Evolutionary conservation across 2,329 filamentous ascomycete genomes (phyloP), one percentile per base, ranked within the genome.

Genomic region (Myriosclerotinia curreyana): DNA sequence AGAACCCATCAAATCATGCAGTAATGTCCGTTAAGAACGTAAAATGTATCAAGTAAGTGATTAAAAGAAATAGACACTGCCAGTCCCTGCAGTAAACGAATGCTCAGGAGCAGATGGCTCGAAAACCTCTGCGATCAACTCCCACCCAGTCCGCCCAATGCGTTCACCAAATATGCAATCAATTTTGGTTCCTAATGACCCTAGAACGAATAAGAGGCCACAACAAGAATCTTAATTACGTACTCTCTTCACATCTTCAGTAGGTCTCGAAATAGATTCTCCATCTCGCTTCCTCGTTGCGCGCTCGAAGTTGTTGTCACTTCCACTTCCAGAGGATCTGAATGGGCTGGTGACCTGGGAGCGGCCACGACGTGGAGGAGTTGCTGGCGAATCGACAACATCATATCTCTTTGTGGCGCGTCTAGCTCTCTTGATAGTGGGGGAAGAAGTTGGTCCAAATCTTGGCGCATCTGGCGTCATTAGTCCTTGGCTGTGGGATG

Each of bases 391-490:
- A 14, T 38, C 73, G 69, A 36, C 58, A 34, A 70, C 61, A 48
- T 72, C 69, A n/a, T 71, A 36, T 62, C 82, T 78, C 77, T 82
- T 84, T 71, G 81, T 81, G 42, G 61, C 50, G 53, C 87, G 83
- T 17, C 85, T 89, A 17, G 82, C 78, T 69, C 87, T 82, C 62
- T 78, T 79, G 4, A 86, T 88, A 44, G 83, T 82, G 8, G 88
- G 86, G 22, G 88, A 87, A 5, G 87, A 86, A 3, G 80, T 80
- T 0, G 85, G 85, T 5, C 80, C 80, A 67, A 82, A 84, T 68
- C 79, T 80, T 61, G 82, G 82, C 14, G 82, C 82, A 59, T 81
- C 78, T 20, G 86, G 86, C 0, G 85, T 87, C 66, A 70, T 71
- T 20, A 77, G 71, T 48, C 75, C 74, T 46, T 78, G 67, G 40